phyloP scores from a whole-genome alignment of 305 asterid species.

The Fraxinus baroniana region DNA sequence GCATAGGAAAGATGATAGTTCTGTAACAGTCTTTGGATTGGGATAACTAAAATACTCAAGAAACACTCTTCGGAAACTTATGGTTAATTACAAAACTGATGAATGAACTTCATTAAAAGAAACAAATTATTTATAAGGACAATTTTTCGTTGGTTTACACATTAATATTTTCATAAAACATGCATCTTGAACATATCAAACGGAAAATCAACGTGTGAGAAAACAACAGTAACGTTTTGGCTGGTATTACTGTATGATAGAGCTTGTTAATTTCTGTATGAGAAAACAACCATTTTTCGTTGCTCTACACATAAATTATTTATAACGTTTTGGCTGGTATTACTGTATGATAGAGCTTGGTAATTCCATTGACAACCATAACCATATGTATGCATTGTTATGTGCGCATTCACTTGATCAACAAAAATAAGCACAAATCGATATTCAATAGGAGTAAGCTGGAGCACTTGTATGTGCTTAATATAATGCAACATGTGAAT shows the following conservation, averaged over 20 bases:
- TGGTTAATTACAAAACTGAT: neutral
- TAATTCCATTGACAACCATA: neutral
- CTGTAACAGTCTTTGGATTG: neutral
- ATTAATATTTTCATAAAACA: neutral
- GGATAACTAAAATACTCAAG: neutral
- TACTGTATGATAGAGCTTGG: too few relatives aligned
- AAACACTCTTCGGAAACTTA: neutral
- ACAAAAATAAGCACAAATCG: neutral
- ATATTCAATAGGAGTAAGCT: neutral
- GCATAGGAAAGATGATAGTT: neutral
- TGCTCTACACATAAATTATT: too few relatives aligned
- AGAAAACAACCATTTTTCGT: too few relatives aligned
- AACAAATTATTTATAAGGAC: neutral
- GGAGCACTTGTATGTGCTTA: neutral
- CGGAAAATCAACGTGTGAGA: neutral
- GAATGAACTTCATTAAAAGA: neutral
- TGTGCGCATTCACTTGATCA: neutral
- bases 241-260: neutral
- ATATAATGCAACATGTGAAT: neutral
- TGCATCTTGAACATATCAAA: neutral
- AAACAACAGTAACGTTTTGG: neutral
- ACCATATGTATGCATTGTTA: neutral
- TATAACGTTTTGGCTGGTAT: too few relatives aligned
- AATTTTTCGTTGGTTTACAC: neutral
- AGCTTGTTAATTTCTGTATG: neutral